These are phyloP conservation scores for Bryum argenteum DNA, from an alignment of 225 moss, liverwort and hornwort genomes.

Conservation along the genomic window DNA sequence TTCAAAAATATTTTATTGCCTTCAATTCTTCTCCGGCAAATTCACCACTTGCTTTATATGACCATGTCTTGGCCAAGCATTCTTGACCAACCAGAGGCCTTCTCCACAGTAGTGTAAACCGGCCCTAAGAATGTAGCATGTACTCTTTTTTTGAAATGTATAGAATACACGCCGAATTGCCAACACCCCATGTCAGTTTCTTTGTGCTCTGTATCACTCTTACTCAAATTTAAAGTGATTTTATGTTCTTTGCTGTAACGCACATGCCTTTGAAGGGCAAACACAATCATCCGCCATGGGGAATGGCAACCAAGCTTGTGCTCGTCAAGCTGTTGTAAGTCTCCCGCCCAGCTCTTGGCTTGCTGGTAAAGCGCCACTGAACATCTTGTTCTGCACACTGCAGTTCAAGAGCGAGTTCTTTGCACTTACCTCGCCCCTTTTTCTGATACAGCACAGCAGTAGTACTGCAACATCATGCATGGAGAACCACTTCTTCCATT, in stretches of 20 bases:
- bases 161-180: no score
- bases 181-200: no score
- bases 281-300: slow-evolving; percentile 4
- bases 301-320: slow-evolving; percentile 23
- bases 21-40: no score
- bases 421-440: slow-evolving; percentile 9
- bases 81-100: no score
- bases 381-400: slow-evolving; percentile 17
- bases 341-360: slow-evolving; percentile 20
- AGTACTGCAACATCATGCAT: not conserved
- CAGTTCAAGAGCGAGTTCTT: not conserved
- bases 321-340: slow-evolving; percentile 23
- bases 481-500: not conserved
- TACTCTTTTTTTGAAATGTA: no score
- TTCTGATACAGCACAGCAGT: not conserved
- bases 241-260: slow-evolving; percentile 12
- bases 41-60: no score
- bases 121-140: no score
- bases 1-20: no score
- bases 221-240: not conserved
- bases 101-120: no score
- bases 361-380: slow-evolving; percentile 34
- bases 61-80: no score
- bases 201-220: not conserved
- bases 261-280: slow-evolving; percentile 26